Evolutionary conservation across 2,329 filamentous ascomycete genomes (phyloP).

Genomic region (Aspergillus neoniger): DNA sequence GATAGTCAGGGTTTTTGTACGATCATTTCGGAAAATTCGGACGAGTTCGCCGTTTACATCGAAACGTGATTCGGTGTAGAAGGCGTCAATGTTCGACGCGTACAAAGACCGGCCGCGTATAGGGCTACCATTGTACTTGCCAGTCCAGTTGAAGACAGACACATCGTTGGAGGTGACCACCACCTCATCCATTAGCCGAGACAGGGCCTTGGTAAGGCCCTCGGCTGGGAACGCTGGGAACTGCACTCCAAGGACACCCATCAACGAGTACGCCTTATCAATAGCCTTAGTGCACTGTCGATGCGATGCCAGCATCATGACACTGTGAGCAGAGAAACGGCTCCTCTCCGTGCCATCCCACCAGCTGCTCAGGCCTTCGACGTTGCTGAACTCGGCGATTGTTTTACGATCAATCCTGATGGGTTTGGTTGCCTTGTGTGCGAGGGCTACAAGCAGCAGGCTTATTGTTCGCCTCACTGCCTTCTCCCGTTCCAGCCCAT

Average conservation of each 20-base stretch:
- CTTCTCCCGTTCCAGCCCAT: not conserved
- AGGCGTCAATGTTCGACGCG: conserved; percentile 12
- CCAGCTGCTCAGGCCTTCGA: not conserved
- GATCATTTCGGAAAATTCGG: not conserved
- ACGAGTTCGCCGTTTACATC: not conserved
- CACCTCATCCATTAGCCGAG: conserved; percentile 20
- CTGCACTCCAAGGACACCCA: conserved; percentile 23
- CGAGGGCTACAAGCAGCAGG: not conserved
- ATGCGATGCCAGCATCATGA: conserved; percentile 15
- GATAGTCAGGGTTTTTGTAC: not conserved
- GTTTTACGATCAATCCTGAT: not conserved
- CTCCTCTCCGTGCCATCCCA: not conserved
- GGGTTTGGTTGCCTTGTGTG: not conserved
- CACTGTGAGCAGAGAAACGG: conserved; percentile 14
- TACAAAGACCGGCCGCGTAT: conserved; percentile 15
- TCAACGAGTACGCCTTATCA: conserved; percentile 23
- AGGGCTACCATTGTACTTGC: conserved; percentile 12
- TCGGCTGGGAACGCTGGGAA: conserved; percentile 22
- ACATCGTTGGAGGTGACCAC: conserved; percentile 21
- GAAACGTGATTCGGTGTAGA: not conserved
- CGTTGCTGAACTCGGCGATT: not conserved
- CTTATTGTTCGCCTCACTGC: not conserved
- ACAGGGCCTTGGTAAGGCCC: conserved; percentile 19
- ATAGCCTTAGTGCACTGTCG: conserved; percentile 17
- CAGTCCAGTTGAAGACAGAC: conserved; percentile 19